These are phyloP conservation scores for Globisporangium paroecandrum DNA, from an alignment of 352 stramenopile species.

Conservation along the genomic window DNA sequence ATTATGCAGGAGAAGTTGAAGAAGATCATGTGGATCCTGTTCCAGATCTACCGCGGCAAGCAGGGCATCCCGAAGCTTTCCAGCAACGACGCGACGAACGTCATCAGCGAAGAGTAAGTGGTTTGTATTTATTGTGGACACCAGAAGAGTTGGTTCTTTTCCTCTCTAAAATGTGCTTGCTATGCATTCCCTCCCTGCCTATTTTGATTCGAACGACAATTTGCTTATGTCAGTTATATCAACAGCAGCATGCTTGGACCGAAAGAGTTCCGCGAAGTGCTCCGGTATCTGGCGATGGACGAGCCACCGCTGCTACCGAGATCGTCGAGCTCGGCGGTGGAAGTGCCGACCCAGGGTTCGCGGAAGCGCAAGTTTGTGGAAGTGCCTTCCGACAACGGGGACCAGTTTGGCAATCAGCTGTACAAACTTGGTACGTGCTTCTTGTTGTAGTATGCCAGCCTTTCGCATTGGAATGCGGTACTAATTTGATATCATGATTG, in stretches of 20 bases:
- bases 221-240: conserved; percentile 71
- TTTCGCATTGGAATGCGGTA: neutral
- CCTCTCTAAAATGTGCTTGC: conserved; percentile 25
- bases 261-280: conserved; percentile 83
- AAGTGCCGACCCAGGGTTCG: conserved; percentile 29
- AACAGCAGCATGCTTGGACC: conserved; percentile 75
- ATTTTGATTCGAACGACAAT: conserved; percentile 19
- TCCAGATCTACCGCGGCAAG: conserved; percentile 87
- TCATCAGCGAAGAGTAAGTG: conserved; percentile 83
- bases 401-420: conserved; percentile 23
- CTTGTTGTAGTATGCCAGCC: neutral
- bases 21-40: conserved; percentile 90
- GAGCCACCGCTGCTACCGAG: conserved; percentile 64
- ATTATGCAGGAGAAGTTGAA: conserved; percentile 91
- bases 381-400: conserved; percentile 28
- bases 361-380: conserved; percentile 86
- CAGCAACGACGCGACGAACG: conserved; percentile 41
- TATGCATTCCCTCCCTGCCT: conserved; percentile 15
- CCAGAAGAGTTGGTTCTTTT: conserved; percentile 16
- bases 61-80: conserved; percentile 76
- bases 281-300: conserved; percentile 85
- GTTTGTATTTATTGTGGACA: conserved; percentile 3
- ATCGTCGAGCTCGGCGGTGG: conserved; percentile 39
- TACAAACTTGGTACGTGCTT: conserved; percentile 33
- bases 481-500: too few species aligned